Evolutionary conservation across 495 filamentous ascomycete species (phyloP), one percentile per base, ranked within the genome.

Genomic region (Annulohypoxylon bovei): DNA sequence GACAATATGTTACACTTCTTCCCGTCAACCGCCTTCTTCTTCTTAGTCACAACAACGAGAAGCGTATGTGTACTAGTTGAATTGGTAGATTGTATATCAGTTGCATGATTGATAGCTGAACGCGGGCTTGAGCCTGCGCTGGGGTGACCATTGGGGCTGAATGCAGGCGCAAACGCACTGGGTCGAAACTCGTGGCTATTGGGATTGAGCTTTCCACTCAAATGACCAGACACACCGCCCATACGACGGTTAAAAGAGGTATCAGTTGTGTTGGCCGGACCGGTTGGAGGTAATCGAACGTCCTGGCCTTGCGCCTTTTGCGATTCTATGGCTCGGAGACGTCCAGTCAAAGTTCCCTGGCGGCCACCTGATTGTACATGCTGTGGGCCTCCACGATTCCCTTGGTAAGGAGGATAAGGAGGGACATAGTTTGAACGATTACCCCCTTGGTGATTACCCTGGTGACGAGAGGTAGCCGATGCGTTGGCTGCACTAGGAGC

Each of bases 171-270:
- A 39, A 90, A 89, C 7, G 92, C 88, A 72, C 89, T 94, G 3
- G 93, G 93, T 68, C 90, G 88, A 80, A 97, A 97, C 73, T 96
- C 93, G 72, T 88, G 85, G 30, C 91, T 94, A 53, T 88, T 89
- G 1, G 92, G 93, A 70, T 97, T 96, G 80, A 97, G 87, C 76
- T 92, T 91, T 25, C 84, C 84, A 8, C 87, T 85, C 46, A 85
- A 80, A 57, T 79, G 82, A 16, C 84, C 81, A 14, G 79, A 72
- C 8, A 79, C 75, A 23, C 78, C 81, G 55, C 83, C 82, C 22
- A 82, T 79, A 12, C 85, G 84, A 44, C 84, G 82, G 3, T 75
- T 74, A 69, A 80, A 85, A 35, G 77, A 67, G n/a, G 80, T 76
- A 59, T 86, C 84, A 16, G 77, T 72, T 49, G 66, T 70, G 71